Conservation (phyloP, 2,329 filamentous ascomycete genomes). For the Onygenales sp. region DNA sequence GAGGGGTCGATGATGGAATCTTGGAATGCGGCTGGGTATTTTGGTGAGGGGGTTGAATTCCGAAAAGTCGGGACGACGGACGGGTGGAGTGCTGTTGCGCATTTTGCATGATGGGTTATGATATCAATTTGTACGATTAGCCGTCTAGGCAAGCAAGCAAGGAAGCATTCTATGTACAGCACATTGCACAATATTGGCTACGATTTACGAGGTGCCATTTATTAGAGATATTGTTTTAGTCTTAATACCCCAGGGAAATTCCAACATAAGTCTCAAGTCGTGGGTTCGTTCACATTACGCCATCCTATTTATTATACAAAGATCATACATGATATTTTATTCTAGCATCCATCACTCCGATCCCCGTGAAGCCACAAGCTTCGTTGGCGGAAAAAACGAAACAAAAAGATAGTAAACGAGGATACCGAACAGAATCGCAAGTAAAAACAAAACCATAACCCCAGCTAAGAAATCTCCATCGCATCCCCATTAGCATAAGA, state of each 20-base stretch:
- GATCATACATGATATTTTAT: neutral
- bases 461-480: constrained; percentile 55
- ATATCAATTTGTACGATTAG: neutral
- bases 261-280: too few relatives aligned
- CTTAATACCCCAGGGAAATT: too few relatives aligned
- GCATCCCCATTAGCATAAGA: constrained; percentile 48
- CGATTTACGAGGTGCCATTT: too few relatives aligned
- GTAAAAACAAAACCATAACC: constrained; percentile 10
- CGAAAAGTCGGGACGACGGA: constrained; percentile 47
- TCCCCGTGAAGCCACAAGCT: too few relatives aligned
- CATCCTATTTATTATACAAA: constrained; percentile 1
- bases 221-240: too few relatives aligned
- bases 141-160: neutral
- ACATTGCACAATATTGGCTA: too few relatives aligned
- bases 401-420: neutral
- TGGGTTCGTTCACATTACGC: neutral
- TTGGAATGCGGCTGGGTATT: constrained; percentile 89
- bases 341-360: neutral
- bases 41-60: constrained; percentile 73
- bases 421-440: constrained; percentile 5
- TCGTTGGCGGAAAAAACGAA: neutral
- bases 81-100: constrained; percentile 43
- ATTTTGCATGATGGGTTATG: constrained; percentile 31
- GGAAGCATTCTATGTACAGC: too few relatives aligned
- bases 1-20: constrained; percentile 76